A percentile compares a stretch with the other conserved stretches of the same genome.
These are phyloP conservation scores for Fusarium sp. DNA, from an alignment of 2,329 filamentous ascomycete genomes.

Conservation along the genomic window DNA sequence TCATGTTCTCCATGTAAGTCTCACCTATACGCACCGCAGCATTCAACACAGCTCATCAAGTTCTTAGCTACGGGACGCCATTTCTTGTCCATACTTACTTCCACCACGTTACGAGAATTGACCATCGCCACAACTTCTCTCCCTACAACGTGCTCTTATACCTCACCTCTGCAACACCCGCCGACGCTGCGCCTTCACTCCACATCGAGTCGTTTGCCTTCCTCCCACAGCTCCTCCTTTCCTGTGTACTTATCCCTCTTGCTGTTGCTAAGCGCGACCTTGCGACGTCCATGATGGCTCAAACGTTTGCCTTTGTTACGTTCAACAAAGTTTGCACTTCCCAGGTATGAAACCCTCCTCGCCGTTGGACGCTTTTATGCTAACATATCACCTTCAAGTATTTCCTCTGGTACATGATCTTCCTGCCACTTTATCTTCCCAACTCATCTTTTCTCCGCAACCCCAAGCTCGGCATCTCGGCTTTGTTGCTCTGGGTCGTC, in stretches of 20 bases:
- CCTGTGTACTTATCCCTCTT: constrained; percentile 78
- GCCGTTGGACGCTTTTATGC: not conserved
- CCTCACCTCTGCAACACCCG: constrained; percentile 73
- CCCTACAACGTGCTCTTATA: constrained; percentile 94
- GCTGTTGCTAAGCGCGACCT: constrained; percentile 83
- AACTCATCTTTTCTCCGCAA: constrained; percentile 73
- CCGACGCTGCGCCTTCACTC: constrained; percentile 48
- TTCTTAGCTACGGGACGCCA: constrained; percentile 73
- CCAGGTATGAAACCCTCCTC: constrained; percentile 69
- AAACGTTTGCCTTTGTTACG: constrained; percentile 96
- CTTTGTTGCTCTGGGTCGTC: constrained; percentile 76
- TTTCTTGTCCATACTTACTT: constrained; percentile 92
- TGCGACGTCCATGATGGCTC: constrained; percentile 85
- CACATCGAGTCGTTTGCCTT: constrained; percentile 84
- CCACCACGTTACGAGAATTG: constrained; percentile 90
- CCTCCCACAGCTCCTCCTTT: constrained; percentile 84
- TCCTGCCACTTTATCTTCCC: constrained; percentile 90
- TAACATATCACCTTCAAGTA: constrained; percentile 67
- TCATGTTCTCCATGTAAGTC: constrained; percentile 79
- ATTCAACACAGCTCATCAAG: constrained; percentile 1
- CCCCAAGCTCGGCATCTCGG: constrained; percentile 68
- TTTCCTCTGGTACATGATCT: constrained; percentile 97
- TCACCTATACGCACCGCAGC: not conserved
- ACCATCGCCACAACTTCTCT: constrained; percentile 98
- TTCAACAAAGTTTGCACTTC: constrained; percentile 99